phyloP scores from a whole-genome alignment of 176 grass and related monocot species.

The Cocos nucifera region DNA sequence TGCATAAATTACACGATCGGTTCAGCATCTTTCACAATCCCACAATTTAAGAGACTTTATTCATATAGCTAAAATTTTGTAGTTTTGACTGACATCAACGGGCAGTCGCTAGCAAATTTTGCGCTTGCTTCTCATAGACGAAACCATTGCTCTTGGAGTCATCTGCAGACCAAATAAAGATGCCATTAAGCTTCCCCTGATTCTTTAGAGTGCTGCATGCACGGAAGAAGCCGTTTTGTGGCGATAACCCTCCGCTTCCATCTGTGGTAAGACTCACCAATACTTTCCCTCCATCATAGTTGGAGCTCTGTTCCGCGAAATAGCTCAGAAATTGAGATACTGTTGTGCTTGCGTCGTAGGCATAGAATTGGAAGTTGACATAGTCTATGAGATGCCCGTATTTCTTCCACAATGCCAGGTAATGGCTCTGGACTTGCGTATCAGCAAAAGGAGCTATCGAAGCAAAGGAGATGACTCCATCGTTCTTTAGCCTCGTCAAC shows the following conservation, averaged over 20 bases:
- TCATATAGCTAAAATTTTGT: too few species aligned
- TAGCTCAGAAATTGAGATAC: constrained; percentile 9
- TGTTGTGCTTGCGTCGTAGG: constrained; percentile 1
- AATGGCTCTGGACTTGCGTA: background rate
- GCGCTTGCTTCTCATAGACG: too few species aligned
- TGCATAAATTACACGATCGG: too few species aligned
- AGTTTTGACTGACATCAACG: too few species aligned
- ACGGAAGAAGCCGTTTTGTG: background rate
- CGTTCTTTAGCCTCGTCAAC: constrained; percentile 3
- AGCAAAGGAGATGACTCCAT: constrained; percentile 4
- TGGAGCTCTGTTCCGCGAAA: background rate
- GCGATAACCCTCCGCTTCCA: background rate
- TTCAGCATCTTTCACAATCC: too few species aligned
- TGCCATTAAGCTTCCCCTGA: background rate
- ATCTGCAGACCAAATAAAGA: constrained; percentile 6
- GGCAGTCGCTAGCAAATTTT: too few species aligned
- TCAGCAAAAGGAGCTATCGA: constrained; percentile 6
- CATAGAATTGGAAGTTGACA: constrained; percentile 22
- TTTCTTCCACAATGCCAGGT: constrained; percentile 5
- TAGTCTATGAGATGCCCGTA: constrained; percentile 7
- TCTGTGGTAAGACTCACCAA: background rate
- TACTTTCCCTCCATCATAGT: constrained; percentile 1
- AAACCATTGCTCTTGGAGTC: background rate
- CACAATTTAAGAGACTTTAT: too few species aligned
- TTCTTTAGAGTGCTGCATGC: constrained; percentile 5